phyloP scores from a whole-genome alignment of 1,139 yeast species.

The Yamadazyma atmosphaerica region DNA sequence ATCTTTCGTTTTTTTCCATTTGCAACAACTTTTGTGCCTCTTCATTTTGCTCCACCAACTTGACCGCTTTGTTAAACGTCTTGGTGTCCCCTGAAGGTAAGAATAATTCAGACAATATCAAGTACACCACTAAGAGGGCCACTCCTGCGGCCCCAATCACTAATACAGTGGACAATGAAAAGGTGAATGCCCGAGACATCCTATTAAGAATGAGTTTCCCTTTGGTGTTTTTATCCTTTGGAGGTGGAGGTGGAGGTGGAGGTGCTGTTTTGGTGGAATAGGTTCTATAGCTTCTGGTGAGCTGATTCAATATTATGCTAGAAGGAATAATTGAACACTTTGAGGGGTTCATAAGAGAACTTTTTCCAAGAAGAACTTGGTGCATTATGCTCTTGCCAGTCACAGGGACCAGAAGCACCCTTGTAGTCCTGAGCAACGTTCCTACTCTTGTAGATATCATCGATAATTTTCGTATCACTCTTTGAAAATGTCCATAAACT shows the following conservation, averaged over 20 bases:
- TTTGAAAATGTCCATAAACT: not conserved
- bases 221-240: constrained; percentile 40
- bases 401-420: too few species aligned
- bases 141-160: constrained; percentile 70
- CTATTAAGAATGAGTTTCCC: constrained; percentile 38
- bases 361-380: too few species aligned
- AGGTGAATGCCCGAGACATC: constrained; percentile 57
- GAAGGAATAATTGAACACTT: constrained; percentile 1
- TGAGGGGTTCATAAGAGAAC: too few species aligned
- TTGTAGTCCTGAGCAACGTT: not conserved
- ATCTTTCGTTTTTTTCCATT: constrained; percentile 53
- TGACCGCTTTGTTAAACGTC: constrained; percentile 83
- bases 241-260: constrained; percentile 44
- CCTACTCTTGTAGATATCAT: not conserved
- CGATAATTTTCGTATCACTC: not conserved
- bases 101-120: constrained; percentile 73
- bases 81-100: constrained; percentile 91
- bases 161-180: constrained; percentile 58
- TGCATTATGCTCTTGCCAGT: too few species aligned
- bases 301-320: constrained; percentile 1
- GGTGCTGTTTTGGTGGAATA: constrained; percentile 19
- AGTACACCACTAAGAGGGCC: constrained; percentile 69
- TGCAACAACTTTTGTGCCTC: constrained; percentile 59
- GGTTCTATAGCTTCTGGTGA: constrained; percentile 5
- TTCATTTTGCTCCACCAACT: constrained; percentile 67